These are phyloP conservation scores for Thinopyrum elongatum DNA, from an alignment of 176 grass and related monocot genomes.

Conservation along the genomic window DNA sequence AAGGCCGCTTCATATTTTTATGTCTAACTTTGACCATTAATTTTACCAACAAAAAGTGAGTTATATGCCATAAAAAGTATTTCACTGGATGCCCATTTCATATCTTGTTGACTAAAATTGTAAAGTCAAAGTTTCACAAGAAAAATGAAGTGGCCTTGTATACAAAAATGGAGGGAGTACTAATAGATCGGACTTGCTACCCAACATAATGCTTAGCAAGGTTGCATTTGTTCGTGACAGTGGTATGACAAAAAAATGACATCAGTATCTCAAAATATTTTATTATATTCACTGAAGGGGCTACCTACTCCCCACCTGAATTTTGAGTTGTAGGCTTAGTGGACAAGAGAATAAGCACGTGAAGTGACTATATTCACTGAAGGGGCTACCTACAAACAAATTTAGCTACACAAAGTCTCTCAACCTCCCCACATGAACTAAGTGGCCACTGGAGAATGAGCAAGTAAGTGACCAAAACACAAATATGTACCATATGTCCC, in stretches of 20 bases:
- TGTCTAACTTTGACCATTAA: too few relatives aligned
- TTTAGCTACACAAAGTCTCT: not conserved
- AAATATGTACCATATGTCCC: not conserved
- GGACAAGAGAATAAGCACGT: too few relatives aligned
- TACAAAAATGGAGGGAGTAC: not conserved
- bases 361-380: not conserved
- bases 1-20: too few relatives aligned
- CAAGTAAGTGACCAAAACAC: not conserved
- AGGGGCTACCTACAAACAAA: not conserved
- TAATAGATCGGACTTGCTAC: not conserved
- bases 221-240: not conserved
- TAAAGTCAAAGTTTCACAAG: too few relatives aligned
- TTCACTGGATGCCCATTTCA: too few relatives aligned
- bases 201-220: not conserved
- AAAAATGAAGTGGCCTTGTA: too few relatives aligned
- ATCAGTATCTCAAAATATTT: constrained; percentile 2
- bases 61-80: too few relatives aligned
- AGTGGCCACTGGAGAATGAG: not conserved
- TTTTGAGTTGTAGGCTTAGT: too few relatives aligned
- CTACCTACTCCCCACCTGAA: too few relatives aligned
- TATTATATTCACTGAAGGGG: not conserved
- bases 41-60: too few relatives aligned
- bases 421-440: not conserved
- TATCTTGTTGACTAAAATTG: too few relatives aligned
- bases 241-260: not conserved